phyloP scores from a whole-genome alignment of 306 rosid species.

The Sicyos edulis region DNA sequence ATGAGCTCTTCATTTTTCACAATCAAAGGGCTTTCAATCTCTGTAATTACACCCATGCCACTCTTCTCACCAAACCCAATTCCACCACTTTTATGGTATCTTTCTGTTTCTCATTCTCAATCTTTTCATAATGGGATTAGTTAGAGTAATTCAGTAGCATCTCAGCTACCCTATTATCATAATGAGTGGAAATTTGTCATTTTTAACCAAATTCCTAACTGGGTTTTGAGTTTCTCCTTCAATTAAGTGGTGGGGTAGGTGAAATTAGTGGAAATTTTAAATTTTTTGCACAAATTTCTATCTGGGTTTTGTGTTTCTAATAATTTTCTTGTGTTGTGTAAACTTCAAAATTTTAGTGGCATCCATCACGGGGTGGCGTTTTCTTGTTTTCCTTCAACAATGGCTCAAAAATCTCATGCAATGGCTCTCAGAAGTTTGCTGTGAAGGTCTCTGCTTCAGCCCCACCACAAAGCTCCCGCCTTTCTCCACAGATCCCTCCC shows the following conservation, averaged over 20 bases:
- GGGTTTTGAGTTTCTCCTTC: background rate
- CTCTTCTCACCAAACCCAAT: constrained; percentile 56
- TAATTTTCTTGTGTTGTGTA: background rate
- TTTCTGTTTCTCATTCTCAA: background rate
- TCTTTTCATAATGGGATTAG: no score
- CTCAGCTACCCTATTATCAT: no score
- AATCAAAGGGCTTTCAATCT: constrained; percentile 57
- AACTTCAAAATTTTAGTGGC: constrained; percentile 49
- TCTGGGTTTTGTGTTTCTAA: constrained; percentile 17
- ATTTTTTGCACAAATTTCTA: no score
- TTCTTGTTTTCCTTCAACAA: constrained; percentile 82
- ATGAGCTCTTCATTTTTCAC: constrained; percentile 86
- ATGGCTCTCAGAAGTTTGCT: constrained; percentile 64
- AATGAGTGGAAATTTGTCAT: background rate
- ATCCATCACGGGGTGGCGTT: constrained; percentile 79
- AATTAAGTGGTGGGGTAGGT: background rate
- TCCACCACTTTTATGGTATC: constrained; percentile 53
- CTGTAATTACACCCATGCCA: constrained; percentile 76
- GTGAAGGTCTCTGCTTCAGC: constrained; percentile 41
- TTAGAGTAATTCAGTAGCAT: no score
- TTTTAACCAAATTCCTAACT: background rate
- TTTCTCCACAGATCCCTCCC: constrained; percentile 45
- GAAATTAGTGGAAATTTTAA: background rate
- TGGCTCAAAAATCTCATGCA: constrained; percentile 48
- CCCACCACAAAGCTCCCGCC: constrained; percentile 24